phyloP scores from a whole-genome alignment of 768 basidiomycete genomes.

The Mycena polygramma region DNA sequence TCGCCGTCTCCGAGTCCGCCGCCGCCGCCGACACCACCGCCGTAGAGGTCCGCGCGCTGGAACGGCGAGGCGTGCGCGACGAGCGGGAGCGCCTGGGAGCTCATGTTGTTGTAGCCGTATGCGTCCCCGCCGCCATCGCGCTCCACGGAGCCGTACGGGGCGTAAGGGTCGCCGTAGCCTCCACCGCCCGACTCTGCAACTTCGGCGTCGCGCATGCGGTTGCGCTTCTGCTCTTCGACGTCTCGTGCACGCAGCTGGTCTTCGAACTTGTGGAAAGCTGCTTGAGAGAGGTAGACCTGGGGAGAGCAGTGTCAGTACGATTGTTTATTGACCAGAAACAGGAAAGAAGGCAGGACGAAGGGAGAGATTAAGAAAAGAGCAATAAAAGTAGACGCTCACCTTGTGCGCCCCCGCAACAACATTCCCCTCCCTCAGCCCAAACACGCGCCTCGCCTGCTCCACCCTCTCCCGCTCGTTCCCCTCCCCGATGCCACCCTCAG shows the following conservation, averaged over 20 bases:
- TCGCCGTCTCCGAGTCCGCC: conserved; percentile 71
- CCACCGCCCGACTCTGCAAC: conserved; percentile 71
- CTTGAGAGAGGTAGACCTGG: conserved; percentile 91
- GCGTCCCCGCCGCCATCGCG: conserved; percentile 31
- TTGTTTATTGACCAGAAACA: conserved; percentile 46
- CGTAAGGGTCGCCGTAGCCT: conserved; percentile 75
- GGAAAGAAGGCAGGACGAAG: too few relatives aligned
- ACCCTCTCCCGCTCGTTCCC: conserved; percentile 72
- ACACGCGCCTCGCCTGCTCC: conserved; percentile 66
- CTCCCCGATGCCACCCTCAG: conserved; percentile 66
- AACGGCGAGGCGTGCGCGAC: conserved; percentile 87
- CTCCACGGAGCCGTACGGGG: conserved; percentile 74
- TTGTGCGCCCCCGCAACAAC: conserved; percentile 87
- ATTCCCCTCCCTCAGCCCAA: conserved; percentile 76
- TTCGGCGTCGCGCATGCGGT: conserved; percentile 81
- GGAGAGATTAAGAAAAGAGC: too few relatives aligned
- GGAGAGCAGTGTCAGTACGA: not conserved
- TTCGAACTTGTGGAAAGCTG: conserved; percentile 89
- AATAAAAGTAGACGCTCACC: conserved; percentile 59
- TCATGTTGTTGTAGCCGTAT: conserved; percentile 61
- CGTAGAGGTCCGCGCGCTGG: conserved; percentile 81
- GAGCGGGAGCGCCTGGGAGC: conserved; percentile 82
- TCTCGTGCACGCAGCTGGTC: conserved; percentile 88
- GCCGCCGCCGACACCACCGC: conserved; percentile 81
- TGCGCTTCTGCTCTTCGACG: conserved; percentile 88